Base-by-base conservation (phyloP, 768 basidiomycete species). In the Hypholoma fasciculare region DNA sequence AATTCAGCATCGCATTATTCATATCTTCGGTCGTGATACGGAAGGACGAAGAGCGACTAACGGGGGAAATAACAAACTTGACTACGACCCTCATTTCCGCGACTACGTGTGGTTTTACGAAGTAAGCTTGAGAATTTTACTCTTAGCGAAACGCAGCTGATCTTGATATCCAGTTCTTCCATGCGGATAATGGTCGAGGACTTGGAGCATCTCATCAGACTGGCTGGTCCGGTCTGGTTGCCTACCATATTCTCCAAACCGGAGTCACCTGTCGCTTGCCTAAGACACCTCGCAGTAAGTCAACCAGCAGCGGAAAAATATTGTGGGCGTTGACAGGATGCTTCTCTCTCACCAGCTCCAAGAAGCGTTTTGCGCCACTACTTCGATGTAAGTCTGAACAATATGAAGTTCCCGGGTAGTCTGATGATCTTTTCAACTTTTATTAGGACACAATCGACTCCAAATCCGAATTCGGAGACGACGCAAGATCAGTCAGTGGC, bases 131-230 rank as follows among this genome's bases (percentile, higher is more conserved):
- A 4, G 2, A 23, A 17, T 26, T 13, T 61, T 19, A 17, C 34
- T 3, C 44, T 14, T 47, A 23, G 43, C 14, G 54, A 5, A 46
- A 14, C 3, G 1, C 19, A n/a, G 26, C 52, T 23, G 16, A 47
- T 52, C 8, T 60, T 94, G 89, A 96, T 87, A 77, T 96, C 96
- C 62, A 95, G 90, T 98, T 89, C 78, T 98, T 98, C 87, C 91
- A 98, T 70, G 96, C 87, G 13, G 94, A 99, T 64, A 87, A 81
- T 56, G 97, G 97, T 17, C 84, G 87, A 57, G 97, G 97, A 17
- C 81, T 99, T 12, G 97, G 97, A 40, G 97, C 96, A 2, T 97
- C 95, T 5, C 97, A 99, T 74, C 97, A 99, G 72, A 98, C 96
- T 60, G 97, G 97, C 64, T 99, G 96, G 96, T 92, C 93, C 20